These are phyloP conservation scores for Acacia concinna DNA, from an alignment of 331 rosid species.

Conservation along the genomic window DNA sequence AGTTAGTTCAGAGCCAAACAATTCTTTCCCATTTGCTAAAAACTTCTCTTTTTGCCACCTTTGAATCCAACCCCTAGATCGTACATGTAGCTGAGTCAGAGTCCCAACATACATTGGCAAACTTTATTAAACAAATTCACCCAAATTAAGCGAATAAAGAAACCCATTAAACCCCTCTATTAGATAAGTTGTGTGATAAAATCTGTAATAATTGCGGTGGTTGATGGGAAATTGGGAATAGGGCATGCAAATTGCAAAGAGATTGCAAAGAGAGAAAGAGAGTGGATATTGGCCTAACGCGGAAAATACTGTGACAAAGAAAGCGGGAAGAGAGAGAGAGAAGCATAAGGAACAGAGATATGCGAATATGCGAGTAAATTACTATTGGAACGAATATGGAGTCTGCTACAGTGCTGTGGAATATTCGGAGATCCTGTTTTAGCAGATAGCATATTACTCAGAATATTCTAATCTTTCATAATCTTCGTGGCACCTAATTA, in stretches of 20 bases:
- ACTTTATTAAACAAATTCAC: background rate
- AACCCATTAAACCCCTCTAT: background rate
- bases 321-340: background rate
- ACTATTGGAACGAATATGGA: background rate
- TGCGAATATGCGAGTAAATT: background rate
- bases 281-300: background rate
- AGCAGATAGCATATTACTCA: background rate
- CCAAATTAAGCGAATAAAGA: background rate
- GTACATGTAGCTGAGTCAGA: background rate
- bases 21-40: background rate
- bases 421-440: background rate
- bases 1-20: background rate
- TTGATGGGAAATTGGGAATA: background rate
- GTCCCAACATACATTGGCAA: background rate
- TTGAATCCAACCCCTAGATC: background rate
- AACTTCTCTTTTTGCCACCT: background rate
- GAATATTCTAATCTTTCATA: slow-evolving; percentile 4
- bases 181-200: background rate
- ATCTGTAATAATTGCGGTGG: no score
- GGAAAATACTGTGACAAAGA: background rate
- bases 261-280: background rate
- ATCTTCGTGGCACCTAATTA: background rate
- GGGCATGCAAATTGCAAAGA: background rate
- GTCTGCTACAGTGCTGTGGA: background rate
- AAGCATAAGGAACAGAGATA: background rate